Conservation (phyloP, 2,329 filamentous ascomycete genomes). For the Ramichloridium luteum region DNA sequence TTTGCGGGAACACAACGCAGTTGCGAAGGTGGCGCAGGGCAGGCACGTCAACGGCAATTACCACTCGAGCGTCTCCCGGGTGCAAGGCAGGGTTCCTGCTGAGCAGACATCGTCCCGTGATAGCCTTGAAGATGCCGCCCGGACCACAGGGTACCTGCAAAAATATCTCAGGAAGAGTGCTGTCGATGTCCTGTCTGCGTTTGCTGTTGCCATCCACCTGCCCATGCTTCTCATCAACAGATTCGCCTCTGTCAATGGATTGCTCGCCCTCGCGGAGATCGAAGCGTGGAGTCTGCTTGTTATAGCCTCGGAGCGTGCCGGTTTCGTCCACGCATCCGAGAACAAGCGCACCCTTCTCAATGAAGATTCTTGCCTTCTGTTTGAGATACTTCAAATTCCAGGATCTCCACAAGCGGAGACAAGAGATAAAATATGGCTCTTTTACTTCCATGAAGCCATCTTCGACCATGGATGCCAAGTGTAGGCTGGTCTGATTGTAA, state of each 20-base stretch:
- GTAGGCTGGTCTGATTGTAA: slow-evolving; percentile 67
- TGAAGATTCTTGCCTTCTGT: slow-evolving; percentile 75
- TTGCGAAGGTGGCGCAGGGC: slow-evolving; percentile 66
- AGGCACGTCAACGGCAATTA: slow-evolving; percentile 65
- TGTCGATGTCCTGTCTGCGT: slow-evolving; percentile 1
- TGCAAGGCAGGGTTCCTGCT: slow-evolving; percentile 91
- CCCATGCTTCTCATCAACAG: not conserved
- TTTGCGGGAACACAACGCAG: slow-evolving; percentile 76
- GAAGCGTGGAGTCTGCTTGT: slow-evolving; percentile 19
- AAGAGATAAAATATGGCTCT: slow-evolving; percentile 72
- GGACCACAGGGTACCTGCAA: slow-evolving; percentile 57
- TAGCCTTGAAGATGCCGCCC: slow-evolving; percentile 45
- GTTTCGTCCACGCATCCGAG: slow-evolving; percentile 86
- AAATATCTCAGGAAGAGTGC: slow-evolving; percentile 68
- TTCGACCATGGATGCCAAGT: slow-evolving; percentile 61
- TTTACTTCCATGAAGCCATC: slow-evolving; percentile 62
- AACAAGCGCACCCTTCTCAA: slow-evolving; percentile 75
- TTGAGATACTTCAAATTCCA: slow-evolving; percentile 86
- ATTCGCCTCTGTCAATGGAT: not conserved
- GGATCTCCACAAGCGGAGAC: slow-evolving; percentile 72
- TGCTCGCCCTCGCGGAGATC: slow-evolving; percentile 9
- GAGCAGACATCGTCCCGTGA: slow-evolving; percentile 68
- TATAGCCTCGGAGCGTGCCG: slow-evolving; percentile 59
- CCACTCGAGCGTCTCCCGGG: slow-evolving; percentile 80
- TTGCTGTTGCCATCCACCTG: not conserved